Evolutionary conservation across 2,329 filamentous ascomycete genomes (phyloP).

Genomic region (Diaporthe australafricana): DNA sequence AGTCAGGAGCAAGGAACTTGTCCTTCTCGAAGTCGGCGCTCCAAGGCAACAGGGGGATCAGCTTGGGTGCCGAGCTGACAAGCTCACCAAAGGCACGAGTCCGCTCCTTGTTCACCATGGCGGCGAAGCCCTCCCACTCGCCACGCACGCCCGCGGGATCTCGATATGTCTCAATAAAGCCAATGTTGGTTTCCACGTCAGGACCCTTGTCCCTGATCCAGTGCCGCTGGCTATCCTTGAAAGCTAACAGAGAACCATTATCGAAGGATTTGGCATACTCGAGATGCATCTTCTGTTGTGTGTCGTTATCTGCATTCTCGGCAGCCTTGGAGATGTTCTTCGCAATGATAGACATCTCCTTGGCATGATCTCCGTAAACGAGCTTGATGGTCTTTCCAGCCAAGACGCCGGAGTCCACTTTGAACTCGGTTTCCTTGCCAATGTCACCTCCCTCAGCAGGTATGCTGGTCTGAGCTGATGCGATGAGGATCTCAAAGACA

Average conservation of each 20-base stretch:
- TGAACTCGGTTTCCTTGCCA: constrained; percentile 72
- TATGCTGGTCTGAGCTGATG: constrained; percentile 72
- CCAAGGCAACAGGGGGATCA: constrained; percentile 95
- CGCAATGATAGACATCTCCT: constrained; percentile 77
- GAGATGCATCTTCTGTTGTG: constrained; percentile 77
- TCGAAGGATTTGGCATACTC: constrained; percentile 82
- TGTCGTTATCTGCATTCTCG: constrained; percentile 78
- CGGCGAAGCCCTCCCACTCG: constrained; percentile 89
- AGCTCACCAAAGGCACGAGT: constrained; percentile 89
- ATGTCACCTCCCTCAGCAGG: constrained; percentile 75
- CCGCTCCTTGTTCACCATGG: constrained; percentile 88
- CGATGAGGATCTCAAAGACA: constrained; percentile 79
- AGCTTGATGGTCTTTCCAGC: constrained; percentile 77
- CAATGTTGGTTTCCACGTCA: constrained; percentile 82
- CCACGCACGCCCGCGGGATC: constrained; percentile 84
- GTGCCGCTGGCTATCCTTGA: constrained; percentile 82
- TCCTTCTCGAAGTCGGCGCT: constrained; percentile 91
- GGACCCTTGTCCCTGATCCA: constrained; percentile 90
- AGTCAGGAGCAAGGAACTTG: constrained; percentile 94
- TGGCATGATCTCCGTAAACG: constrained; percentile 79
- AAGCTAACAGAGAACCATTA: constrained; percentile 78
- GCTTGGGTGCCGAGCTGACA: constrained; percentile 81
- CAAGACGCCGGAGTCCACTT: constrained; percentile 67
- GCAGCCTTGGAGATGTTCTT: constrained; percentile 76
- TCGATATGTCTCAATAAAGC: constrained; percentile 88